Conservation (phyloP, 225 moss, liverwort and hornwort species). For the Sphagnum tenellum region DNA sequence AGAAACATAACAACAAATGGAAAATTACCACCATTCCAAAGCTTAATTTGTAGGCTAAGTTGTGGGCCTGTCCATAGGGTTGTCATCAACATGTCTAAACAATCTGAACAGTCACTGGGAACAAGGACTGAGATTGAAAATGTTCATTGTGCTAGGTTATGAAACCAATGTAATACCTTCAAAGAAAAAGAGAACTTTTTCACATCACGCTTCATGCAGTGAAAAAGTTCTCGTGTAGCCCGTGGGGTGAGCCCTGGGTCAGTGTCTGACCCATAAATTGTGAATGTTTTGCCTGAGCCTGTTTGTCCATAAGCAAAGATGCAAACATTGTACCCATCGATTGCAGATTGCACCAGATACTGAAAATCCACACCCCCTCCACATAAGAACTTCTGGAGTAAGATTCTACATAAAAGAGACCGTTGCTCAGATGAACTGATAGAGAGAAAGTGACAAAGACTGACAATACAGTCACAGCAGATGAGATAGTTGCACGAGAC, state of each 20-base stretch:
- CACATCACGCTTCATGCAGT: slow-evolving; percentile 71
- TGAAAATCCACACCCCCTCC: slow-evolving; percentile 21
- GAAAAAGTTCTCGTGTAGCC: slow-evolving; percentile 77
- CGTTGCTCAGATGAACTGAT: too few species aligned
- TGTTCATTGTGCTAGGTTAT: too few species aligned
- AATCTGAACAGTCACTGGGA: too few species aligned
- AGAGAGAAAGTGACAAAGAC: too few species aligned
- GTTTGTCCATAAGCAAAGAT: slow-evolving; percentile 99
- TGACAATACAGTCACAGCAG: background rate
- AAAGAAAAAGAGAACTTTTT: slow-evolving; percentile 91
- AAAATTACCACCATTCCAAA: too few species aligned
- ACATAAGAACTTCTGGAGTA: too few species aligned
- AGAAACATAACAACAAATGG: too few species aligned
- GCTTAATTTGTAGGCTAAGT: too few species aligned
- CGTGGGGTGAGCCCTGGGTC: slow-evolving; percentile 85
- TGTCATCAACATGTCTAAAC: too few species aligned
- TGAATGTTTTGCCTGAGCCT: slow-evolving; percentile 95
- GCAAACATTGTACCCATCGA: slow-evolving; percentile 95
- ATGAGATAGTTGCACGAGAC: background rate
- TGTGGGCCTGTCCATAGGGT: too few species aligned
- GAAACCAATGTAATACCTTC: slow-evolving; percentile 38
- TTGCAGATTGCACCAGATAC: slow-evolving; percentile 96
- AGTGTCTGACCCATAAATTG: slow-evolving; percentile 68
- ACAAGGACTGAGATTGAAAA: too few species aligned
- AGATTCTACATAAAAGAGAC: too few species aligned